A percentile compares a stretch with the other conserved stretches of the same genome.
These are phyloP conservation scores for Cymodocea nodosa DNA, from an alignment of 116 monocot genomes.

Conservation along the genomic window DNA sequence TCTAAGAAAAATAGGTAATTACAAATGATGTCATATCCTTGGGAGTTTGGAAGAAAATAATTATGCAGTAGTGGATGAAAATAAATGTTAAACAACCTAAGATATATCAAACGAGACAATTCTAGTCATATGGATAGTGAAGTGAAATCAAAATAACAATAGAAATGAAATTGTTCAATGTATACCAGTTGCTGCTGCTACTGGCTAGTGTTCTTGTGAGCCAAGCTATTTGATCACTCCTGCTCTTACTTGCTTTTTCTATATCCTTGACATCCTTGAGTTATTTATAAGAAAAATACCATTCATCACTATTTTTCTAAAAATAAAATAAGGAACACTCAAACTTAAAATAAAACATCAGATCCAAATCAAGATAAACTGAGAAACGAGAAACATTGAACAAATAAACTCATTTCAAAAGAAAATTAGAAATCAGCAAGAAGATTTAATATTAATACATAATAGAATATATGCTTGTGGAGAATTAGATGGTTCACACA, in stretches of 20 bases:
- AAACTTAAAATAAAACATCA: background rate
- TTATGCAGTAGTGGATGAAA: too few relatives aligned
- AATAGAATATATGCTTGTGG: too few relatives aligned
- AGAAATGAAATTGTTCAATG: background rate
- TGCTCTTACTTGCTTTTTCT: background rate
- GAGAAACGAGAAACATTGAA: background rate
- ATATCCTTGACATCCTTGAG: background rate
- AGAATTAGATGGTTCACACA: too few relatives aligned
- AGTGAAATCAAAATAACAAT: background rate
- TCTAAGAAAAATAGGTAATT: too few relatives aligned
- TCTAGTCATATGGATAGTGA: background rate
- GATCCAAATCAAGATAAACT: background rate
- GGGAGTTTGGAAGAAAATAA: too few relatives aligned
- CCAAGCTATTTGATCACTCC: background rate
- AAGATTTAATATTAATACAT: too few relatives aligned
- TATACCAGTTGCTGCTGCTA: constrained; percentile 4
- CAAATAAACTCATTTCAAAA: background rate
- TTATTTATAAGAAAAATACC: background rate
- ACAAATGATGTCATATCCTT: too few relatives aligned
- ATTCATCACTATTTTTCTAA: background rate
- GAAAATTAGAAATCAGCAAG: too few relatives aligned
- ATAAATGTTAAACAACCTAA: background rate
- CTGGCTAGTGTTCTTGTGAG: background rate
- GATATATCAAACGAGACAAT: background rate
- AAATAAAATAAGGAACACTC: background rate